A percentile compares a stretch with the other conserved stretches of the same genome.
phyloP scores from a whole-genome alignment of 1,139 yeast species.

The Dujonia santamariae region DNA sequence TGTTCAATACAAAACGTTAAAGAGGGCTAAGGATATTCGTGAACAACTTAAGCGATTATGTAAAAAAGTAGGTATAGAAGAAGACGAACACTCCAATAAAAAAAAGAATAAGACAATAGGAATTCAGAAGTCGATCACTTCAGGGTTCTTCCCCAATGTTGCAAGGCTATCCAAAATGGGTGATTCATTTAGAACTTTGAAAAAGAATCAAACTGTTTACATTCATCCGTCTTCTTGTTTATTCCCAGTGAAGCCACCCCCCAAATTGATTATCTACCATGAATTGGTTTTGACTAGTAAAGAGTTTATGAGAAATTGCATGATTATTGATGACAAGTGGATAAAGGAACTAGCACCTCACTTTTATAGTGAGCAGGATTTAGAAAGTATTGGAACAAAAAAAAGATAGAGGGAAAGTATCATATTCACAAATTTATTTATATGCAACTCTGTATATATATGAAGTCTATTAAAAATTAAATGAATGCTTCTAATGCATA shows the following conservation, averaged over 20 bases:
- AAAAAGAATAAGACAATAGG: constrained; percentile 19
- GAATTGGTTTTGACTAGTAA: constrained; percentile 83
- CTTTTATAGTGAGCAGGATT: constrained; percentile 19
- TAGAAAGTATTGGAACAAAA: constrained; percentile 11
- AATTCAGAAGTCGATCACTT: constrained; percentile 65
- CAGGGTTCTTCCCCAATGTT: constrained; percentile 83
- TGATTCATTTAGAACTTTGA: constrained; percentile 62
- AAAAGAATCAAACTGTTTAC: constrained; percentile 62
- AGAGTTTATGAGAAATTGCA: constrained; percentile 86
- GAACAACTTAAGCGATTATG: constrained; percentile 68
- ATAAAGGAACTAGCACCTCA: constrained; percentile 22
- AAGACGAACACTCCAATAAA: constrained; percentile 13
- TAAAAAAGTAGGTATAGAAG: constrained; percentile 50
- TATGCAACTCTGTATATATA: no score
- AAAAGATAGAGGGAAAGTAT: neutral
- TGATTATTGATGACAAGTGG: constrained; percentile 70
- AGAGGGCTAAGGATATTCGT: constrained; percentile 68
- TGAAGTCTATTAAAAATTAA: neutral
- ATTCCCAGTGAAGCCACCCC: constrained; percentile 61
- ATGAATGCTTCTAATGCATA: no score
- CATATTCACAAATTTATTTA: neutral
- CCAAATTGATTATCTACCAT: constrained; percentile 70
- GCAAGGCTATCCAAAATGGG: constrained; percentile 73
- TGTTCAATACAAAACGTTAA: constrained; percentile 70
- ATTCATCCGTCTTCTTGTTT: constrained; percentile 83